phyloP scores from a whole-genome alignment of 257 asterid species.

The Leptodermis oblonga region DNA sequence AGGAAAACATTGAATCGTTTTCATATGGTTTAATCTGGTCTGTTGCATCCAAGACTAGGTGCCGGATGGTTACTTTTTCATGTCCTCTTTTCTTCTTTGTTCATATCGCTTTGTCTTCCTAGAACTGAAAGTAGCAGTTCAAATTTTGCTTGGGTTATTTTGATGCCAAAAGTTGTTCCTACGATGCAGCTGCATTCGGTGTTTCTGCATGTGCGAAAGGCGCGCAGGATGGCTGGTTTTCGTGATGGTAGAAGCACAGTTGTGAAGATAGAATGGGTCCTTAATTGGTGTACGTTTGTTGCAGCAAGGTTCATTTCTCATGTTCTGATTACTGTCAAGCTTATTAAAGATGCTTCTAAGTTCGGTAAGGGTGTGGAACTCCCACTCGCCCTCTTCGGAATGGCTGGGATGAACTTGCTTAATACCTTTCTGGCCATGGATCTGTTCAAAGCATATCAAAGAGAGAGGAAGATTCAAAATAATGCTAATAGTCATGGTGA shows the following conservation, averaged over 20 bases:
- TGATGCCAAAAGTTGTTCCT: background rate
- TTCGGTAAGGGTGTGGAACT: constrained; percentile 73
- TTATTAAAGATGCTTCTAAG: constrained; percentile 65
- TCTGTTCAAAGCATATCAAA: constrained; percentile 57
- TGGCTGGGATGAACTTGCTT: constrained; percentile 87
- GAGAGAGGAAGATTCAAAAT: constrained; percentile 36
- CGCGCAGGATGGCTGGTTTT: constrained; percentile 74
- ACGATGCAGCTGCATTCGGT: constrained; percentile 62
- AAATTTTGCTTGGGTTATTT: background rate
- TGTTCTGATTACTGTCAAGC: constrained; percentile 64
- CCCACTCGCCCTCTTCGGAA: constrained; percentile 80
- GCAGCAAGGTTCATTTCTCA: constrained; percentile 60
- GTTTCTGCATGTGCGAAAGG: constrained; percentile 60
- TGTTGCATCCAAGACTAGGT: background rate
- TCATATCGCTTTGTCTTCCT: background rate
- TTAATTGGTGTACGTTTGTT: constrained; percentile 60
- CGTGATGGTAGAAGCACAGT: constrained; percentile 50
- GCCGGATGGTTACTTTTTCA: background rate
- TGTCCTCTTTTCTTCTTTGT: background rate
- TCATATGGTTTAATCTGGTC: background rate
- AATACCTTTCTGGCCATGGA: constrained; percentile 65
- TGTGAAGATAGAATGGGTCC: constrained; percentile 76
- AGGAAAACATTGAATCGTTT: background rate
- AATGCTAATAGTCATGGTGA: constrained; percentile 34
- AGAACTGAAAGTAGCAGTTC: background rate